A percentile compares a stretch with the other conserved stretches of the same genome.
These are phyloP conservation scores for Leccinum pseudoinsigne DNA, from an alignment of 1,284 basidiomycete species.

Conservation along the genomic window DNA sequence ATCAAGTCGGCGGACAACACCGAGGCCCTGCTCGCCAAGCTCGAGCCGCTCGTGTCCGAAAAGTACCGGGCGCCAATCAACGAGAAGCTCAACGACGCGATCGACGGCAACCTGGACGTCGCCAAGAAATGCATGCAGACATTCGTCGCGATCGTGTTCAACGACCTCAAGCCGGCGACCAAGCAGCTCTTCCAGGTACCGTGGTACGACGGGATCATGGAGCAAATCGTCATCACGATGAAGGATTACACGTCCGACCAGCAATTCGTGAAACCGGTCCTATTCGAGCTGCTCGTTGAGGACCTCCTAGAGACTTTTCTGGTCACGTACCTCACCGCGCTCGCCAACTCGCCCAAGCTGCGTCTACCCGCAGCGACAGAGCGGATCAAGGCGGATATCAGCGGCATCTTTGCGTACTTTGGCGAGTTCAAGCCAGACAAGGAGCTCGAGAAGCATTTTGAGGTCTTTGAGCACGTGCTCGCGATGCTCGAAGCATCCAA, in stretches of 20 bases:
- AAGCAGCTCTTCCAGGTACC: too few relatives aligned
- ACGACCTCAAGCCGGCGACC: too few relatives aligned
- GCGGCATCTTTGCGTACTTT: constrained; percentile 56
- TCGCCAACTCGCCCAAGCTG: constrained; percentile 86
- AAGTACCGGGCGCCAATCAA: too few relatives aligned
- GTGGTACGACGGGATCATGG: too few relatives aligned
- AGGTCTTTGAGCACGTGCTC: too few relatives aligned
- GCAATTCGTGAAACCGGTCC: constrained; percentile 85
- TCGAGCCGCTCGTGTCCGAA: constrained; percentile 91
- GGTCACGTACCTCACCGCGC: constrained; percentile 86
- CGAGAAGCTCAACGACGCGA: too few relatives aligned
- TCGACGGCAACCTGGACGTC: too few relatives aligned
- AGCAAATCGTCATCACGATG: constrained; percentile 64
- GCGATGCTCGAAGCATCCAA: too few relatives aligned
- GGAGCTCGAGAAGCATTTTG: too few relatives aligned
- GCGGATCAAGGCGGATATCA: constrained; percentile 82
- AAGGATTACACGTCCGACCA: constrained; percentile 94
- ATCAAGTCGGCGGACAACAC: constrained; percentile 95
- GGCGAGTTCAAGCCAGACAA: constrained; percentile 37
- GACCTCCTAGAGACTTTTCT: constrained; percentile 91
- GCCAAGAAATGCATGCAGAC: too few relatives aligned
- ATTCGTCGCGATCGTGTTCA: too few relatives aligned
- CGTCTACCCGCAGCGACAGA: constrained; percentile 85
- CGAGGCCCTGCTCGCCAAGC: constrained; percentile 80
- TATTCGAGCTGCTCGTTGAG: constrained; percentile 94